Percentiles rank a stretch among this genome's conserved stretches.
phyloP scores from a whole-genome alignment of 805 yeast species.

The Lachancea cidri region DNA sequence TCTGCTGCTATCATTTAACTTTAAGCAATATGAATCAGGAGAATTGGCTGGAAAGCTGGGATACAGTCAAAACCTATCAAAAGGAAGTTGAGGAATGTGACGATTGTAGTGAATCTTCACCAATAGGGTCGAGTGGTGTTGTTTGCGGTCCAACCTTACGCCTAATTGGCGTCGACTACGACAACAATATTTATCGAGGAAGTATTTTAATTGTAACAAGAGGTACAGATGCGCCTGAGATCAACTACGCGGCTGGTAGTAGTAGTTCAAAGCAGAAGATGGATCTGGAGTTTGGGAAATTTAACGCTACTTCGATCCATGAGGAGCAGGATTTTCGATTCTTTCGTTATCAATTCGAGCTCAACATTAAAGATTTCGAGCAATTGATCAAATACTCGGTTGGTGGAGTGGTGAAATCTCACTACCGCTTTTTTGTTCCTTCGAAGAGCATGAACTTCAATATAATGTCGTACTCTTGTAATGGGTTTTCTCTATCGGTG shows the following conservation, averaged over 20 bases:
- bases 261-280: slow-evolving; percentile 21
- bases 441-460: slow-evolving; percentile 64
- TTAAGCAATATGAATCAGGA: slow-evolving; percentile 1
- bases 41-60: slow-evolving; percentile 20
- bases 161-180: slow-evolving; percentile 57
- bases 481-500: slow-evolving; percentile 77
- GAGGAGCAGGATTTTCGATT: slow-evolving; percentile 47
- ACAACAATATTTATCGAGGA: slow-evolving; percentile 54
- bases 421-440: slow-evolving; percentile 69
- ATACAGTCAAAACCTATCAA: slow-evolving; percentile 18
- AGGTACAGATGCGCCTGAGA: slow-evolving; percentile 34
- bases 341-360: slow-evolving; percentile 57
- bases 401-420: slow-evolving; percentile 39
- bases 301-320: slow-evolving; percentile 43
- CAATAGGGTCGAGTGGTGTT: slow-evolving; percentile 22
- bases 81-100: slow-evolving; percentile 19
- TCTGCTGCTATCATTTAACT: not conserved
- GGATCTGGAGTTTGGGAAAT: slow-evolving; percentile 36
- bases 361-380: slow-evolving; percentile 45
- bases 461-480: slow-evolving; percentile 78
- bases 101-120: slow-evolving; percentile 19
- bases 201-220: slow-evolving; percentile 60
- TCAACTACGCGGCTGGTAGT: slow-evolving; percentile 23
- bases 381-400: slow-evolving; percentile 61
- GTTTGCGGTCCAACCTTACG: slow-evolving; percentile 76